Percentiles rank a stretch among this genome's conserved stretches.
These are phyloP conservation scores for Cymodocea nodosa DNA, from an alignment of 116 monocot species.

Conservation along the genomic window DNA sequence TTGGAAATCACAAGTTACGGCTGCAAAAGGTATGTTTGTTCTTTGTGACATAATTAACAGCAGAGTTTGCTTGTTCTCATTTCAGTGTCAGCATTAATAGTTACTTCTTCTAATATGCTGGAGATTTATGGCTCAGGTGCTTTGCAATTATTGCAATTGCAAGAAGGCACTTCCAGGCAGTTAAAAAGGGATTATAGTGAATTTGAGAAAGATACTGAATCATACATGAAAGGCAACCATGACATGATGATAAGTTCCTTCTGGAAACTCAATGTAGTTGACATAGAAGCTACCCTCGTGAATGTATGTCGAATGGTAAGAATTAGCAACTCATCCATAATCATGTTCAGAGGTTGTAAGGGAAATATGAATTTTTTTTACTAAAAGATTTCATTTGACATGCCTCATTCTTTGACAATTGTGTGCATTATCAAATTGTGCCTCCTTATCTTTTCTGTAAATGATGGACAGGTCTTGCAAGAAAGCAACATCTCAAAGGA, in stretches of 20 bases:
- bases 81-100: too few species aligned
- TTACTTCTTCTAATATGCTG: not conserved
- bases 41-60: not conserved
- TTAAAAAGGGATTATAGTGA: conserved; percentile 30
- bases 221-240: conserved; percentile 47
- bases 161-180: conserved; percentile 61
- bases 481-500: conserved; percentile 67
- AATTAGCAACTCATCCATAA: not conserved
- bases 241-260: conserved; percentile 65
- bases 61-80: not conserved
- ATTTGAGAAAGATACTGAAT: conserved; percentile 46
- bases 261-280: conserved; percentile 85
- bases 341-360: not conserved
- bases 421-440: too few species aligned
- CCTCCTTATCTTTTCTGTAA: not conserved
- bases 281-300: conserved; percentile 74
- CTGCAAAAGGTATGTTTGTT: conserved; percentile 51
- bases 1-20: conserved; percentile 81
- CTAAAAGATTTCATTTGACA: too few species aligned
- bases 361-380: too few species aligned
- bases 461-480: conserved; percentile 39
- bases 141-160: conserved; percentile 68
- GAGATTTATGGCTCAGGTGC: conserved; percentile 34
- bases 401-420: too few species aligned
- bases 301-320: conserved; percentile 76